Conservation (phyloP, 768 basidiomycete genomes). For the Leucogyrophana mollusca region DNA sequence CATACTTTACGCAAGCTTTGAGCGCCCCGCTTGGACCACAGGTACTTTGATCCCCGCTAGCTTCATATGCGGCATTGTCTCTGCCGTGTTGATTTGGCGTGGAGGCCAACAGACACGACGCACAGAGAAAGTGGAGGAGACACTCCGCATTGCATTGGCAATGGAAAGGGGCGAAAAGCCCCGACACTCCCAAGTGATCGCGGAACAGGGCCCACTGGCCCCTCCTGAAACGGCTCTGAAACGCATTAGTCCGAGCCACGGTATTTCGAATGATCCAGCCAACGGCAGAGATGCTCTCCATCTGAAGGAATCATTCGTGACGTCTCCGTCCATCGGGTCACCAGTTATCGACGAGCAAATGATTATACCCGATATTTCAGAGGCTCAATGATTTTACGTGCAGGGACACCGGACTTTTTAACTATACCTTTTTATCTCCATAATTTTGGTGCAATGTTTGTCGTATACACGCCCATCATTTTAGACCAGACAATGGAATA, state of each 20-base stretch:
- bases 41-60: conserved; percentile 67
- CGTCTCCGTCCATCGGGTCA: too few relatives aligned
- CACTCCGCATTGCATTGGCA: conserved; percentile 47
- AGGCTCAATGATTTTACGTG: background rate
- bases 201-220: background rate
- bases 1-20: conserved; percentile 36
- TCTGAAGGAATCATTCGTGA: too few relatives aligned
- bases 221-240: background rate
- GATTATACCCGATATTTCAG: background rate
- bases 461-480: too few relatives aligned
- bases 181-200: background rate
- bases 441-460: too few relatives aligned
- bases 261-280: too few relatives aligned
- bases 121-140: conserved; percentile 59
- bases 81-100: conserved; percentile 72
- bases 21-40: conserved; percentile 69
- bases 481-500: too few relatives aligned
- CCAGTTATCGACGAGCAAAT: background rate
- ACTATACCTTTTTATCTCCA: too few relatives aligned
- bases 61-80: conserved; percentile 75
- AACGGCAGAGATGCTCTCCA: too few relatives aligned
- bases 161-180: conserved; percentile 20
- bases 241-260: too few relatives aligned
- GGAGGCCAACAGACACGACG: conserved; percentile 71
- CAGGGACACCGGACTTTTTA: too few relatives aligned